Evolutionary conservation across 164 flowering plant genomes (phyloP).

Genomic region (Magnolia changhungtana): DNA sequence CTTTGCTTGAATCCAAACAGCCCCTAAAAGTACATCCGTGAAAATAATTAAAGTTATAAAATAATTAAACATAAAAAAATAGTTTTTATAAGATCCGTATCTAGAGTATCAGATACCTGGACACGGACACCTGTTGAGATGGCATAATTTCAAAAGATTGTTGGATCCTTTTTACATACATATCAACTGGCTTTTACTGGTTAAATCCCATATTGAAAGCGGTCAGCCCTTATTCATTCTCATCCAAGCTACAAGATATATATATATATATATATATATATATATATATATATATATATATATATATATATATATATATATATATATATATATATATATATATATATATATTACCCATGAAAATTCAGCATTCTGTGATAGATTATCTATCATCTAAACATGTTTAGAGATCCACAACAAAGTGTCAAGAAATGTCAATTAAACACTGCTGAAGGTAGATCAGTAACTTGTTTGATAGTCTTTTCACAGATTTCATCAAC

Average conservation of each 20-base stretch:
- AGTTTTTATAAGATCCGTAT: too few species aligned
- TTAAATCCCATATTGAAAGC: too few species aligned
- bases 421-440: neutral
- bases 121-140: neutral
- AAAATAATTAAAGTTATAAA: too few species aligned
- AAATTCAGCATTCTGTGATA: neutral
- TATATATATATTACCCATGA: too few species aligned
- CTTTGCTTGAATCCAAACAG: too few species aligned
- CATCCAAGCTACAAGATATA: neutral
- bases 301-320: too few species aligned
- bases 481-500: constrained; percentile 75
- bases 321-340: too few species aligned
- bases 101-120: neutral
- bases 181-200: neutral
- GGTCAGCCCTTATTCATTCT: neutral
- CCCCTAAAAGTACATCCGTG: too few species aligned
- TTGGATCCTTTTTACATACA: neutral
- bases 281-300: too few species aligned
- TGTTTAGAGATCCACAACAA: neutral
- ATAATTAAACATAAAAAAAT: neutral
- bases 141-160: neutral
- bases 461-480: constrained; percentile 8
- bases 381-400: neutral
- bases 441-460: neutral
- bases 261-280: too few species aligned